phyloP scores from a whole-genome alignment of 129 eudicot species.

The Arctium minus region DNA sequence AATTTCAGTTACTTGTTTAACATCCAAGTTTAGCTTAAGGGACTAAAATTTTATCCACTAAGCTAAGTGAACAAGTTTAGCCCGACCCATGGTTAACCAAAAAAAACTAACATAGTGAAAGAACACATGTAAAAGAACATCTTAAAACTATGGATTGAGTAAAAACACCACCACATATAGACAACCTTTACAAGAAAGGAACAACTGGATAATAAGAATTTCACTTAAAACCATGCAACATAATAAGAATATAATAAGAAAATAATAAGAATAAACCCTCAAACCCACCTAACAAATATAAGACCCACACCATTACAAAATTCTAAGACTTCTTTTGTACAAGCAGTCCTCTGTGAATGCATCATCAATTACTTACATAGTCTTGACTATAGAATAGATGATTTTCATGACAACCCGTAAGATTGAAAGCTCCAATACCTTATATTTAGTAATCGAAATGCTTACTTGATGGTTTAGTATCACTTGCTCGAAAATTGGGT shows the following conservation, averaged over 20 bases:
- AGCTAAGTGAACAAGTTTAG: too few species aligned
- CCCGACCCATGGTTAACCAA: background rate
- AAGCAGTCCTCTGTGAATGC: conserved; percentile 22
- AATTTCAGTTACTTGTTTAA: too few species aligned
- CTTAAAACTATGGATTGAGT: conserved; percentile 16
- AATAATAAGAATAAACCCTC: background rate
- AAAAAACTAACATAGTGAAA: background rate
- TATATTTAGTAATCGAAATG: conserved; percentile 41
- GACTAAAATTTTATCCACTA: too few species aligned
- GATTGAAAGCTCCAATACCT: conserved; percentile 56
- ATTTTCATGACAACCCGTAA: conserved; percentile 74
- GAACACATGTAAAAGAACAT: background rate
- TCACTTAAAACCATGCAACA: conserved; percentile 20
- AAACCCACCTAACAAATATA: conserved; percentile 4
- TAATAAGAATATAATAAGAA: background rate
- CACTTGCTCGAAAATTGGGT: conserved; percentile 89
- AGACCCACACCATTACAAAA: conserved; percentile 1
- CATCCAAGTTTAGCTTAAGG: too few species aligned
- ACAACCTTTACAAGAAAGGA: conserved; percentile 17
- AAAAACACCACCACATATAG: conserved; percentile 14
- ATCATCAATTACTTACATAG: conserved; percentile 45
- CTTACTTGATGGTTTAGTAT: conserved; percentile 67
- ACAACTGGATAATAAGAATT: conserved; percentile 9
- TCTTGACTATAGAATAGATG: conserved; percentile 79
- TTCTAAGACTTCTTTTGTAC: conserved; percentile 38